These are phyloP conservation scores for Suhomyces sp. DNA, from an alignment of 805 yeast genomes.

Conservation along the genomic window DNA sequence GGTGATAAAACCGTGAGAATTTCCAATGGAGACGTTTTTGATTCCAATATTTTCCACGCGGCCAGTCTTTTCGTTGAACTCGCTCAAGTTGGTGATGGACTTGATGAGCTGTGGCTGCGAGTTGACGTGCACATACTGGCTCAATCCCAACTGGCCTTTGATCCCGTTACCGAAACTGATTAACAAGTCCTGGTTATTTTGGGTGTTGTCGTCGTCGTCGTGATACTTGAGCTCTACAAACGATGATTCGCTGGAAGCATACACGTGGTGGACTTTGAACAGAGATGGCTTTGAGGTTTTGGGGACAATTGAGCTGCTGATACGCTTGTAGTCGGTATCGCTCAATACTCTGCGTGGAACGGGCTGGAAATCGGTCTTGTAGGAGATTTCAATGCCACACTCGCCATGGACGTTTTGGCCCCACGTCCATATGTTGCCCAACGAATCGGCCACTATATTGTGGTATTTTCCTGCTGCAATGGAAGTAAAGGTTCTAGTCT, in stretches of 20 bases:
- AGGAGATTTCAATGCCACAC: conserved; percentile 65
- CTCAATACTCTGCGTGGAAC: conserved; percentile 53
- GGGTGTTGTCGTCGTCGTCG: conserved; percentile 14
- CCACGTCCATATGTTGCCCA: conserved; percentile 78
- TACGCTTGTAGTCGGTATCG: conserved; percentile 10
- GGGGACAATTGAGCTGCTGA: conserved; percentile 30
- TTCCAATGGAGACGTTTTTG: conserved; percentile 56
- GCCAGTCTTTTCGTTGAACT: conserved; percentile 49
- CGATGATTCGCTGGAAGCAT: conserved; percentile 67
- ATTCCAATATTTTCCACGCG: conserved; percentile 46
- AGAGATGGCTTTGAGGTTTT: conserved; percentile 38
- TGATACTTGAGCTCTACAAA: conserved; percentile 26
- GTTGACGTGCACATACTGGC: conserved; percentile 71
- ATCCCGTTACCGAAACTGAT: conserved; percentile 82
- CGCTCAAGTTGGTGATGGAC: conserved; percentile 45
- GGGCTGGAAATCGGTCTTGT: conserved; percentile 64
- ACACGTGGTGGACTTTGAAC: conserved; percentile 50
- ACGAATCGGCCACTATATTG: conserved; percentile 62
- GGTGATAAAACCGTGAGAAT: conserved; percentile 61
- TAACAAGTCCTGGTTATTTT: conserved; percentile 20
- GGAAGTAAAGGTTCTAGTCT: conserved; percentile 47
- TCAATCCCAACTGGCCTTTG: conserved; percentile 82
- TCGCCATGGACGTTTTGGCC: conserved; percentile 88
- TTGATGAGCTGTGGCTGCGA: conserved; percentile 60
- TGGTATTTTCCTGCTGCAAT: conserved; percentile 76